phyloP scores from a whole-genome alignment of 1,139 yeast genomes.

The Dujonia santamariae region DNA sequence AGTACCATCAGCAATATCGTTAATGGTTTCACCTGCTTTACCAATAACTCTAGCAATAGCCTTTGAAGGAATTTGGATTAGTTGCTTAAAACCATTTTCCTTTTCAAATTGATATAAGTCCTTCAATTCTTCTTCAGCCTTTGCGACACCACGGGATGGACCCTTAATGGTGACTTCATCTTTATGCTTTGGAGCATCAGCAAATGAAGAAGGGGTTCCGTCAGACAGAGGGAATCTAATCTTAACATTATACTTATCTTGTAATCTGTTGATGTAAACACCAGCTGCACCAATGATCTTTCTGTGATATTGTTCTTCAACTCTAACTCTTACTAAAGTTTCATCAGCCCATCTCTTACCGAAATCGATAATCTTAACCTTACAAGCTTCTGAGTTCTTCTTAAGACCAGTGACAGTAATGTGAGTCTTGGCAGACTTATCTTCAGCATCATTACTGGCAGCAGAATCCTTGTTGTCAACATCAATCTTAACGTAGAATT shows the following conservation, averaged over 20 bases:
- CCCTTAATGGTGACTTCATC: conserved; percentile 84
- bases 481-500: conserved; percentile 76
- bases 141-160: conserved; percentile 84
- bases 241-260: conserved; percentile 81
- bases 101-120: conserved; percentile 84
- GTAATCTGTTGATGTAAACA: conserved; percentile 77
- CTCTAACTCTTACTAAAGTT: conserved; percentile 55
- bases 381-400: conserved; percentile 76
- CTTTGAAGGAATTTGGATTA: conserved; percentile 62
- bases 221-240: conserved; percentile 67
- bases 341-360: conserved; percentile 87
- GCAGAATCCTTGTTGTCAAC: conserved; percentile 33
- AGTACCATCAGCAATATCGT: conserved; percentile 75
- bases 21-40: conserved; percentile 79
- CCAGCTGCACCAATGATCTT: conserved; percentile 85
- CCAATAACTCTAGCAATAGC: conserved; percentile 88
- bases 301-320: conserved; percentile 79
- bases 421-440: conserved; percentile 47
- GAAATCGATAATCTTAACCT: conserved; percentile 51
- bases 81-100: conserved; percentile 74
- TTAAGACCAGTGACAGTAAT: conserved; percentile 73
- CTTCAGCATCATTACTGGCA: conserved; percentile 26
- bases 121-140: conserved; percentile 81
- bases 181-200: conserved; percentile 38
- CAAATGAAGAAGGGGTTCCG: conserved; percentile 24